Conservation (phyloP, 352 stramenopile species). For the Phytopythium helicoides region DNA sequence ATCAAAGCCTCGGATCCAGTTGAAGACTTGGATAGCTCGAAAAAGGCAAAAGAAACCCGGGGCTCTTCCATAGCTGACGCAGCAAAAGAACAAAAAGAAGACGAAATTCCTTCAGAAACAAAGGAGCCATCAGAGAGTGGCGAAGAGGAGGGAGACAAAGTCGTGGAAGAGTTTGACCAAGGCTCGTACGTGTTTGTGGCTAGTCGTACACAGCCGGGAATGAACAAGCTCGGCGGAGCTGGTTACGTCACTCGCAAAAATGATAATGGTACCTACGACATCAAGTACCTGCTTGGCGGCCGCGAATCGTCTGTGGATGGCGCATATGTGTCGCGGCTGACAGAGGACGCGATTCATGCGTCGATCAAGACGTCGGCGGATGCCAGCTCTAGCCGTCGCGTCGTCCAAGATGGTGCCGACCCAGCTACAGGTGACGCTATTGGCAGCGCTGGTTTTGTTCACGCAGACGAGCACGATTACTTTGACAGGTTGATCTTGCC, state of each 20-base stretch:
- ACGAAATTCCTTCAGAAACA: background rate
- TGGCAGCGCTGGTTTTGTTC: slow-evolving; percentile 7
- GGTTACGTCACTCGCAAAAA: slow-evolving; percentile 47
- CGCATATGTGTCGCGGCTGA: slow-evolving; percentile 62
- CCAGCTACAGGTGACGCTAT: slow-evolving; percentile 3
- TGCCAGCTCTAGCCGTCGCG: background rate
- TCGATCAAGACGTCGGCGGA: slow-evolving; percentile 52
- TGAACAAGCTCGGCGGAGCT: slow-evolving; percentile 77
- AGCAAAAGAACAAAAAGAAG: slow-evolving; percentile 2
- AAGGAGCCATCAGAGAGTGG: background rate
- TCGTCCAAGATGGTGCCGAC: slow-evolving; percentile 2
- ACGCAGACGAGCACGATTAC: slow-evolving; percentile 54
- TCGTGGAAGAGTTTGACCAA: slow-evolving; percentile 32
- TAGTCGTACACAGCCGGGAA: slow-evolving; percentile 65
- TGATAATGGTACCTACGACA: slow-evolving; percentile 68
- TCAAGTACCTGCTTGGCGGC: slow-evolving; percentile 85
- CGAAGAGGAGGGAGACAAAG: slow-evolving; percentile 6
- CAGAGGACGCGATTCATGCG: slow-evolving; percentile 69
- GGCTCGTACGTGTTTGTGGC: slow-evolving; percentile 75
- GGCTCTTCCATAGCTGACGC: no score
- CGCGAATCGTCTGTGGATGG: slow-evolving; percentile 64
- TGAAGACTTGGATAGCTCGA: background rate
- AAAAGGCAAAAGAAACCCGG: background rate
- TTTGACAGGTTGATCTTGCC: slow-evolving; percentile 83
- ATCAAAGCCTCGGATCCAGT: slow-evolving; percentile 36